A percentile compares a stretch with the other conserved stretches of the same genome.
These are phyloP conservation scores for Candida dubliniensis DNA, from an alignment of 1,139 yeast genomes.

Conservation along the genomic window DNA sequence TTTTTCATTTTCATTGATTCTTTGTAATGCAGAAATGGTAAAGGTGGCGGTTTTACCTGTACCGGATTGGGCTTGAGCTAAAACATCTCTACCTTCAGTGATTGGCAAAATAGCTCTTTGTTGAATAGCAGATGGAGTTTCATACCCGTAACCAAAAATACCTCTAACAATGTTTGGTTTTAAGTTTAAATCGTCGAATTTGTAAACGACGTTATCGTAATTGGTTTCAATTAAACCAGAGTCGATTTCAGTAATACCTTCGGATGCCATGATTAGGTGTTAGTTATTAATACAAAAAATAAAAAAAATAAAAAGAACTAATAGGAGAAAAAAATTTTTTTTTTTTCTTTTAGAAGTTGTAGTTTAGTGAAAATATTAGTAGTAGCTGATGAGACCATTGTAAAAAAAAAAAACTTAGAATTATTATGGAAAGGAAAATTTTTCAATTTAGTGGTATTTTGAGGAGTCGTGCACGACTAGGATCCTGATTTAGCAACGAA, in stretches of 20 bases:
- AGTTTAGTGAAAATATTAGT: background rate
- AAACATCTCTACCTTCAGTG: slow-evolving; percentile 93
- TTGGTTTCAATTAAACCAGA: slow-evolving; percentile 87
- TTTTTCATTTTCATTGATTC: slow-evolving; percentile 76
- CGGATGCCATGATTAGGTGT: slow-evolving; percentile 26
- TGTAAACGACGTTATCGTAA: slow-evolving; percentile 94
- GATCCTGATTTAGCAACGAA: no score
- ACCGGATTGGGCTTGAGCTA: slow-evolving; percentile 99
- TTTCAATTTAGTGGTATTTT: background rate
- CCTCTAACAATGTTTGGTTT: slow-evolving; percentile 79
- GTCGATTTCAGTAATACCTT: slow-evolving; percentile 81
- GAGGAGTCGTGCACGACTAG: no score
- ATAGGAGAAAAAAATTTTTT: background rate
- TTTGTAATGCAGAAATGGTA: slow-evolving; percentile 94
- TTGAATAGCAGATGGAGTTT: slow-evolving; percentile 96
- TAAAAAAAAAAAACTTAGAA: background rate
- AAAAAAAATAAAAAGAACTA: slow-evolving; percentile 3
- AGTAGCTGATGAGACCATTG: background rate
- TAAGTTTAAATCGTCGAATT: slow-evolving; percentile 84
- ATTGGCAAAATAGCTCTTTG: slow-evolving; percentile 97
- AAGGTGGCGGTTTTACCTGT: slow-evolving; percentile 99
- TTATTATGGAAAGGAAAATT: slow-evolving; percentile 1
- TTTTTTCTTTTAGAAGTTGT: background rate
- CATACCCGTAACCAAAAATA: slow-evolving; percentile 97
- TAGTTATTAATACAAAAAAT: background rate